Base-by-base conservation (phyloP, 1,139 yeast species). In the Suhomyces bokatorum region DNA sequence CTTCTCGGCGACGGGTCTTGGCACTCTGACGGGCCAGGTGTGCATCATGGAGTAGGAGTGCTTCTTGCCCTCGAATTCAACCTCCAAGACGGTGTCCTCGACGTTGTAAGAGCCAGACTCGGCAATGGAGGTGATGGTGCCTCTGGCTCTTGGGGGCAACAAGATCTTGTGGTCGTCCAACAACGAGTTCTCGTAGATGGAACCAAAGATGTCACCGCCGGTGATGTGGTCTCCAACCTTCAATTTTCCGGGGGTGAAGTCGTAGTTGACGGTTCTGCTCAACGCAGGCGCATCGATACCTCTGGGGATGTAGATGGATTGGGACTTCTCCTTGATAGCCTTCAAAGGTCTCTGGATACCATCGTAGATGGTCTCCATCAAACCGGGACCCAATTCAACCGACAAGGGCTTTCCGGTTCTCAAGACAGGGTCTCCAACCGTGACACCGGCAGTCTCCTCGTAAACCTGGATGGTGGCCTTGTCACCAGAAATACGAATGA, bases 1-100 rank as follows among this genome's bases (percentile, higher is more conserved):
- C 66, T 91, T 90, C 67, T 89, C 95, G 44, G 97, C 87, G 42
- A 91, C 98, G 15, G 99, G 99, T 74, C 99, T 87, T 59, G 99
- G 98, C 39, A 90, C 96, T 79, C 99, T 90, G 50, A 93, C 99
- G 26, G 99, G 99, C 99, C 99, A 93, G 36, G 97, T 85, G 69
- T 93, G 99, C 86, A 83, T 89, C 97, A 95, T 90, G 42, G 95
- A 78, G 75, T 88, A 91, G 41, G 80, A 77, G 56, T 77, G 79
- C 59, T 80, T 87, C 64, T 83, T 81, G 55, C 97, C 98, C 53
- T 90, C 93, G 61, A 91, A 93, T 70, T 95, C 99, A 51, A 93
- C 87, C 72, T 95, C 99, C 58, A 93, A 74, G 45, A 93, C 77
- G 42, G 88, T 81, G 60, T 91, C 97, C 54, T 87, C 96, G 47